Percentiles rank a stretch among this genome's conserved stretches.
Evolutionary conservation across 1,284 basidiomycete genomes (phyloP).

Genomic region (Trichosporon sp.): DNA sequence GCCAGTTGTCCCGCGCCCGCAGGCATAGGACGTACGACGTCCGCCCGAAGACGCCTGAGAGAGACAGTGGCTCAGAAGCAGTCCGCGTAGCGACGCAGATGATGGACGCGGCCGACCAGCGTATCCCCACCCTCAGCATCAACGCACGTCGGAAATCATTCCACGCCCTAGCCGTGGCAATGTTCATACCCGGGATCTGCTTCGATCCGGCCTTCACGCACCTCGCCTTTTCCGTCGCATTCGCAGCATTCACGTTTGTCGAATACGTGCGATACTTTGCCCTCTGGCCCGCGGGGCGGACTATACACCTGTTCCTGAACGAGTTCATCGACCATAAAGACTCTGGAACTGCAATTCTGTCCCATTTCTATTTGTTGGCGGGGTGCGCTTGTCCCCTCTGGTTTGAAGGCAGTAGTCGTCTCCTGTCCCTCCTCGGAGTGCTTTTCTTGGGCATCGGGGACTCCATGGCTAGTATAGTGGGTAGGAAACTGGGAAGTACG

Average conservation of each 20-base stretch:
- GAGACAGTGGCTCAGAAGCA: not conserved
- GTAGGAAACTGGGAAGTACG: slow-evolving; percentile 69
- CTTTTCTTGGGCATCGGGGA: slow-evolving; percentile 89
- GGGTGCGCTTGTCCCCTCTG: slow-evolving; percentile 91
- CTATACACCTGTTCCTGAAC: slow-evolving; percentile 91
- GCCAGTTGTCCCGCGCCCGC: slow-evolving; percentile 71
- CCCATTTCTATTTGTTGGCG: slow-evolving; percentile 93
- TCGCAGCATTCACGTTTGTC: slow-evolving; percentile 87
- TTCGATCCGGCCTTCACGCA: slow-evolving; percentile 94
- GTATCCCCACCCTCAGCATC: slow-evolving; percentile 78
- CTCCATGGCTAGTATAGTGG: slow-evolving; percentile 86
- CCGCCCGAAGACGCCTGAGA: slow-evolving; percentile 6
- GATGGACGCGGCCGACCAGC: slow-evolving; percentile 78
- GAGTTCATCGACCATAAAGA: slow-evolving; percentile 97
- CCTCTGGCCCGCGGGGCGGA: slow-evolving; percentile 89
- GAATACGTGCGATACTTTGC: slow-evolving; percentile 98
- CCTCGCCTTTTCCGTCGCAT: slow-evolving; percentile 85
- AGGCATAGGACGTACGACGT: slow-evolving; percentile 51
- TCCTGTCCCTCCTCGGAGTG: slow-evolving; percentile 55
- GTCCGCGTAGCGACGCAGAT: slow-evolving; percentile 61
- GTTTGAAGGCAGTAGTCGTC: slow-evolving; percentile 69
- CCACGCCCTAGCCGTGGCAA: slow-evolving; percentile 87
- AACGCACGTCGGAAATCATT: slow-evolving; percentile 98
- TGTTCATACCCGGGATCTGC: slow-evolving; percentile 91
- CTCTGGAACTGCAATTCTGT: slow-evolving; percentile 89